These are phyloP conservation scores for Phialophora expanda DNA, from an alignment of 2,329 filamentous ascomycete species.

Conservation along the genomic window DNA sequence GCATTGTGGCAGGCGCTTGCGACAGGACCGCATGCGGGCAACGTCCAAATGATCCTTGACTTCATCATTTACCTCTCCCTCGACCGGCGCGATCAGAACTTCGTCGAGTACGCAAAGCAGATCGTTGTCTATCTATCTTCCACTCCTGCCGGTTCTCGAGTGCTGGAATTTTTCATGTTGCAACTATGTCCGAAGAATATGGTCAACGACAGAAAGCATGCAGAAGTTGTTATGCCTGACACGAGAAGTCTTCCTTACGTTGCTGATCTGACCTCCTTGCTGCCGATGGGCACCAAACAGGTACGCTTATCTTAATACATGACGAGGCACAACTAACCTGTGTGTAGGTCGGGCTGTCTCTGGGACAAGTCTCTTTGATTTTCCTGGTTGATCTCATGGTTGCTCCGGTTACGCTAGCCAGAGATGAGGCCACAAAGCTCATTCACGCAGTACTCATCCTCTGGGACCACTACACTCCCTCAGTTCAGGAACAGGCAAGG, in stretches of 20 bases:
- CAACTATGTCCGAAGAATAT: constrained; percentile 96
- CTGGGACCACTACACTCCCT: constrained; percentile 95
- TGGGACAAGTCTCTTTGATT: constrained; percentile 91
- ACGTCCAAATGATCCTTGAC: constrained; percentile 91
- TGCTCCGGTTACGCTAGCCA: constrained; percentile 78
- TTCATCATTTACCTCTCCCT: constrained; percentile 95
- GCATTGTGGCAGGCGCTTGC: constrained; percentile 96
- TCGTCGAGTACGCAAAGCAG: constrained; percentile 97
- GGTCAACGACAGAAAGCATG: constrained; percentile 85
- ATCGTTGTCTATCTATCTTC: constrained; percentile 96
- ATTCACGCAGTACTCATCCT: constrained; percentile 90
- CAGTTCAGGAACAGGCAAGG: constrained; percentile 94
- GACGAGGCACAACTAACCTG: constrained; percentile 25
- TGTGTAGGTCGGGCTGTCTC: constrained; percentile 74
- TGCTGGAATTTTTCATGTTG: constrained; percentile 89
- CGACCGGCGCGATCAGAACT: constrained; percentile 94
- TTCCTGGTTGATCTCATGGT: constrained; percentile 96
- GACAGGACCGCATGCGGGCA: constrained; percentile 88
- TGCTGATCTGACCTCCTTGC: constrained; percentile 76
- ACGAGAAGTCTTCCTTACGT: constrained; percentile 80
- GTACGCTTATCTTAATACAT: constrained; percentile 44
- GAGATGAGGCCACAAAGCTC: constrained; percentile 81
- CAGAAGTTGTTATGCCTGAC: constrained; percentile 65
- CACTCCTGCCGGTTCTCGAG: constrained; percentile 81
- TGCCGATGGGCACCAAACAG: constrained; percentile 89